phyloP scores from a whole-genome alignment of 148 eudicot species.

The Spergularia marina region DNA sequence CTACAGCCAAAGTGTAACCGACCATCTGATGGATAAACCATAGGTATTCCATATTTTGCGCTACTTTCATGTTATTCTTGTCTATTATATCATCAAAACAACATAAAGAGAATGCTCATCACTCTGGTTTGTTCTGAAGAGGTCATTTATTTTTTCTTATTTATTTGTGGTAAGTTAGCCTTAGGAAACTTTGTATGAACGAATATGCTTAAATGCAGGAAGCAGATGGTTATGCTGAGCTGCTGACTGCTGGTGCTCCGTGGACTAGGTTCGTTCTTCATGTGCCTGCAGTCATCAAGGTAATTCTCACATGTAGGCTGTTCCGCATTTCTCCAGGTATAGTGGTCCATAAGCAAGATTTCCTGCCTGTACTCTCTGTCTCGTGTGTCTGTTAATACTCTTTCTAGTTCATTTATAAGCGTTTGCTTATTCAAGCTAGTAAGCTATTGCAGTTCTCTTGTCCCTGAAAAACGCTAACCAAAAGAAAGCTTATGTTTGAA shows the following conservation, averaged over 20 bases:
- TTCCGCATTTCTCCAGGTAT: not conserved
- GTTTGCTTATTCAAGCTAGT: conserved; percentile 1
- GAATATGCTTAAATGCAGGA: not conserved
- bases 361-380: not conserved
- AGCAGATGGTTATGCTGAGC: not conserved
- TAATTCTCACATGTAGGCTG: not conserved
- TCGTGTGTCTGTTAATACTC: not conserved
- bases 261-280: not conserved
- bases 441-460: not conserved
- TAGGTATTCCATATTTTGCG: not conserved
- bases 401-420: not conserved
- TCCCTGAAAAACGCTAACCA: not conserved
- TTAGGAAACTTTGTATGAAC: not conserved
- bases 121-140: not conserved
- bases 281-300: not conserved
- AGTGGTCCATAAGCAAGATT: not conserved
- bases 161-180: not conserved
- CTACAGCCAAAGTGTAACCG: no score
- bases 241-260: not conserved
- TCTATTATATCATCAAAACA: not conserved
- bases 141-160: not conserved
- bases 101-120: not conserved
- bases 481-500: no score
- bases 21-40: not conserved
- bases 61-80: not conserved